Conservation (phyloP, 306 rosid genomes). For the Herpetospermum pedunculosum region DNA sequence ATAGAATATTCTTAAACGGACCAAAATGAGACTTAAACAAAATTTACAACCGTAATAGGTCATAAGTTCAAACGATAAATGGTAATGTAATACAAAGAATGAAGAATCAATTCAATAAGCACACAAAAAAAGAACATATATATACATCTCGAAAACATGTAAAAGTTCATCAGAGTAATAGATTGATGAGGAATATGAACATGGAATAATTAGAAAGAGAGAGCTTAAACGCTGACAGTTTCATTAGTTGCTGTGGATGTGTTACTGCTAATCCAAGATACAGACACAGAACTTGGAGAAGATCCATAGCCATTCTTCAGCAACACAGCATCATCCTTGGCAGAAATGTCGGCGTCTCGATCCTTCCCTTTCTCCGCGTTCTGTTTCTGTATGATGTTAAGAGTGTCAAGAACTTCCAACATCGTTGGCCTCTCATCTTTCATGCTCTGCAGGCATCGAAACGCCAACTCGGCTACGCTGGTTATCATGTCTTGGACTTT, state of each 20-base stretch:
- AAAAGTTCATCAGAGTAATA: background rate
- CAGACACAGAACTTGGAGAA: conserved; percentile 34
- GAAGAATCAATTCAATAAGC: background rate
- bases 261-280: conserved; percentile 2
- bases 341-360: conserved; percentile 33
- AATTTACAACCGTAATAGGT: too few species aligned
- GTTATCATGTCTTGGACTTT: conserved; percentile 41
- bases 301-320: conserved; percentile 26
- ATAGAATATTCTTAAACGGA: too few species aligned
- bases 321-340: conserved; percentile 30
- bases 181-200: background rate
- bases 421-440: conserved; percentile 64
- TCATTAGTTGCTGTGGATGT: conserved; percentile 4
- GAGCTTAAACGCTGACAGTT: background rate
- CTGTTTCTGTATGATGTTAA: conserved; percentile 34
- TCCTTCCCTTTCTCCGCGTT: conserved; percentile 24
- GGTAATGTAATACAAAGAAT: too few species aligned
- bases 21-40: too few species aligned
- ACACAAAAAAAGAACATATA: background rate
- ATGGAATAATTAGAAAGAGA: background rate
- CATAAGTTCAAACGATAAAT: too few species aligned
- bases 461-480: conserved; percentile 71
- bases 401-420: conserved; percentile 38
- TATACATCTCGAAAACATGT: background rate
- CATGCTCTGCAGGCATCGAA: conserved; percentile 53